Conservation (phyloP, 495 filamentous ascomycete species). For the Trypethelium eluteriae region DNA sequence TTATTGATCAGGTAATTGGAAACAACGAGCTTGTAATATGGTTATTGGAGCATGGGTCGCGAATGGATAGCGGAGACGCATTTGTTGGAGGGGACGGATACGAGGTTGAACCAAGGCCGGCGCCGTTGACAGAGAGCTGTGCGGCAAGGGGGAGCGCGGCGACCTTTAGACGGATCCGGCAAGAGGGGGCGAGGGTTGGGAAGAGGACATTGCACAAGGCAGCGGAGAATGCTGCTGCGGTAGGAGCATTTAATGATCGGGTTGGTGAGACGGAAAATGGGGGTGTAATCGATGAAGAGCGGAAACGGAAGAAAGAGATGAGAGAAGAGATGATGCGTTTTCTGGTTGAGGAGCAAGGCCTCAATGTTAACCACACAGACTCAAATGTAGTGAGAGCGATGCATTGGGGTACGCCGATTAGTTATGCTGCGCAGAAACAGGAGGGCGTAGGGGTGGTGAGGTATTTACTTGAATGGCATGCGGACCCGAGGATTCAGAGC, state of each 20-base stretch:
- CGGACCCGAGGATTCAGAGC: constrained; percentile 1
- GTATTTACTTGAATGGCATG: background rate
- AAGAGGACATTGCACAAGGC: constrained; percentile 6
- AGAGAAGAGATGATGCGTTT: background rate
- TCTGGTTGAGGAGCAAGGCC: background rate
- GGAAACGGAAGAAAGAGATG: background rate
- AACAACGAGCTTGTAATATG: background rate
- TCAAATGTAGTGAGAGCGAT: background rate
- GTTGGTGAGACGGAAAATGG: background rate
- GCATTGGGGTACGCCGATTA: constrained; percentile 8
- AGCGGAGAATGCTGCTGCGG: constrained; percentile 4
- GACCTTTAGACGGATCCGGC: background rate
- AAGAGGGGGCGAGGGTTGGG: background rate
- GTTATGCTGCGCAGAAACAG: background rate
- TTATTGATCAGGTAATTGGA: constrained; percentile 2
- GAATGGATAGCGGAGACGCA: constrained; percentile 8
- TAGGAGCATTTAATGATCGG: background rate
- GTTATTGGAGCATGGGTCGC: constrained; percentile 9
- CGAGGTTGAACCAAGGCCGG: constrained; percentile 7
- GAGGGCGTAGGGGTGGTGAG: background rate
- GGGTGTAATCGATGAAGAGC: background rate
- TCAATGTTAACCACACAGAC: background rate
- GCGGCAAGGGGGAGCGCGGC: background rate
- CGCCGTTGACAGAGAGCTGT: background rate
- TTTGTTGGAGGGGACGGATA: background rate